A percentile compares a stretch with the other conserved stretches of the same genome.
phyloP scores from a whole-genome alignment of 768 basidiomycete genomes.

The Pholiota microspora region DNA sequence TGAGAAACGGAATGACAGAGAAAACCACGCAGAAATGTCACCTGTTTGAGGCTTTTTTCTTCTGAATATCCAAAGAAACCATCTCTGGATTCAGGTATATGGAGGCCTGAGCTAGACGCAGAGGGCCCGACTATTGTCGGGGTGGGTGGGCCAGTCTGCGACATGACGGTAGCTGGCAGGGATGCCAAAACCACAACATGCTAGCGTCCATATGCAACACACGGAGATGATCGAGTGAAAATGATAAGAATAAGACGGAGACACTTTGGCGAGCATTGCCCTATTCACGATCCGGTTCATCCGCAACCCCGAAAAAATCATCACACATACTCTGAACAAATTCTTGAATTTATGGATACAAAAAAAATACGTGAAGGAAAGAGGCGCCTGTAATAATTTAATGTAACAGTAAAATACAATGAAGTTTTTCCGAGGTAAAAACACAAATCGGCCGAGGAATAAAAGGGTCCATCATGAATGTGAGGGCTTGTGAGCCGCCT shows the following conservation, averaged over 20 bases:
- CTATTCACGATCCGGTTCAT: not conserved
- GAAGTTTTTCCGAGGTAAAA: not conserved
- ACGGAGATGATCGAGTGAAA: not conserved
- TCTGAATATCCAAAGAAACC: constrained; percentile 81
- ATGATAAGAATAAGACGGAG: constrained; percentile 9
- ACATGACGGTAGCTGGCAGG: constrained; percentile 11
- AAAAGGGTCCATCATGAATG: no score
- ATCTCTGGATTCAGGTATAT: constrained; percentile 57
- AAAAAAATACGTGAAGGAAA: no score
- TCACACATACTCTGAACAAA: no score
- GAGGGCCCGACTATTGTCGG: constrained; percentile 1
- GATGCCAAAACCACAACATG: not conserved
- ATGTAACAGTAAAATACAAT: no score
- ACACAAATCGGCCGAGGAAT: not conserved
- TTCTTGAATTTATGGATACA: no score
- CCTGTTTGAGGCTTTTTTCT: constrained; percentile 74
- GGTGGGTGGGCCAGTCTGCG: not conserved
- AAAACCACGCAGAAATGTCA: constrained; percentile 31
- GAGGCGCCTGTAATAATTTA: no score
- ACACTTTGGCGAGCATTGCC: not conserved
- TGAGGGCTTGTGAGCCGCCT: constrained; percentile 18
- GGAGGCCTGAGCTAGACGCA: constrained; percentile 19
- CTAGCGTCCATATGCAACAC: not conserved
- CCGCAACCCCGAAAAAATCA: not conserved
- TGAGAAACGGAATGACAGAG: constrained; percentile 1